A percentile compares a stretch with the other conserved stretches of the same genome.
Evolutionary conservation across 2,329 filamentous ascomycete species (phyloP).

Genomic region (Botrytis porri): DNA sequence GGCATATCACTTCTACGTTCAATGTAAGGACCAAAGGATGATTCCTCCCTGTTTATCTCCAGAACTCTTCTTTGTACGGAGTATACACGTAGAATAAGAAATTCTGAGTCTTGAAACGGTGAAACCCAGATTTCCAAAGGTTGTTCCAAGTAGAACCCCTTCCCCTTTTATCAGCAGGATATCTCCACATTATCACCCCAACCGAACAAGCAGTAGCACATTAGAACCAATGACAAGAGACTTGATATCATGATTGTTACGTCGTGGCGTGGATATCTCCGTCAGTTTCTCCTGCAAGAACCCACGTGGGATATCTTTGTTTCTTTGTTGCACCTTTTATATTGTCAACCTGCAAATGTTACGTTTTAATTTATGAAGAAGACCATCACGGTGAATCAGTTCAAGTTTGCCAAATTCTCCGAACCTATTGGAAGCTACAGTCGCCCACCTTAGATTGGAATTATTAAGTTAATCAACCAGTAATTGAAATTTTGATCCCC

Average conservation of each 20-base stretch:
- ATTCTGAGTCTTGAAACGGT: too few species aligned
- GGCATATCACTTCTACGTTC: background rate
- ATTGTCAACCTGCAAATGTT: background rate
- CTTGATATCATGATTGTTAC: background rate
- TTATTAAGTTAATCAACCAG: background rate
- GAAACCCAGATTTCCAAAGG: background rate
- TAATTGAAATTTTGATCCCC: background rate
- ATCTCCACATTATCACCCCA: background rate
- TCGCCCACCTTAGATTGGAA: background rate
- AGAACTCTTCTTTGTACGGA: background rate
- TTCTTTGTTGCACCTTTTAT: background rate
- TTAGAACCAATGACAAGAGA: background rate
- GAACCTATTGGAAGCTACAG: background rate
- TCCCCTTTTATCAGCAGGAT: background rate
- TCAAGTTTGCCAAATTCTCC: background rate
- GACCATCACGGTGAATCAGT: background rate
- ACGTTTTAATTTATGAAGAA: background rate
- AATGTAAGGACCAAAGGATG: background rate
- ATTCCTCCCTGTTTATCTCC: background rate
- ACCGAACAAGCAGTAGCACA: background rate
- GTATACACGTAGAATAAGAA: background rate
- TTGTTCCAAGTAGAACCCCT: background rate
- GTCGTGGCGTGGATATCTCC: background rate
- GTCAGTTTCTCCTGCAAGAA: background rate
- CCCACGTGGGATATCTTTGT: background rate